Evolutionary conservation across 257 asterid genomes (phyloP).

Genomic region (Haberlea rhodopensis): DNA sequence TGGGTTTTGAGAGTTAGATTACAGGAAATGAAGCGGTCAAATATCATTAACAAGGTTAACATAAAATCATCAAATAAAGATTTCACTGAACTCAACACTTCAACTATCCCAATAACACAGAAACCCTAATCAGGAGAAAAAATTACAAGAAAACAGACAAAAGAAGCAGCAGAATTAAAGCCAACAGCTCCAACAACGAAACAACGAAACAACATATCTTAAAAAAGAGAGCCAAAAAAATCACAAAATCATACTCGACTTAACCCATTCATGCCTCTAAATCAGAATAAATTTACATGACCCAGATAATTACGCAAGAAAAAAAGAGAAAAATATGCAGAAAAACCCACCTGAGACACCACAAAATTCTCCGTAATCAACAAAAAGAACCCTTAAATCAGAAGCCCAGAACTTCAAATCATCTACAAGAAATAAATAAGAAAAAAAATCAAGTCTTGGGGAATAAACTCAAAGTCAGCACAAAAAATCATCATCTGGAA

Average conservation of each 20-base stretch:
- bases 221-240: conserved; percentile 14
- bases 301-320: conserved; percentile 17
- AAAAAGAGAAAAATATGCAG: background rate
- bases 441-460: conserved; percentile 5
- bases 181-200: conserved; percentile 8
- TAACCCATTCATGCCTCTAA: background rate
- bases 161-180: background rate
- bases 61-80: background rate
- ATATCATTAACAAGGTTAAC: background rate
- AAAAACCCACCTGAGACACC: conserved; percentile 28
- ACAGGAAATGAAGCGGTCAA: background rate
- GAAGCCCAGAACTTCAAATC: conserved; percentile 27
- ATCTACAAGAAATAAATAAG: background rate
- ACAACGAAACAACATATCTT: conserved; percentile 6
- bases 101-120: conserved; percentile 1
- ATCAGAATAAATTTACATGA: conserved; percentile 9
- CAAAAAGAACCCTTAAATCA: too few species aligned
- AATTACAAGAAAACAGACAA: conserved; percentile 1
- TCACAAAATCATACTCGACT: conserved; percentile 2
- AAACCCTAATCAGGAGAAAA: conserved; percentile 1
- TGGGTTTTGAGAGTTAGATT: background rate
- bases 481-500: background rate
- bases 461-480: background rate
- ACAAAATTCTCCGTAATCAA: background rate
- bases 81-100: background rate